Evolutionary conservation across 306 rosid species (phyloP).

Genomic region (Cajanus cajan): DNA sequence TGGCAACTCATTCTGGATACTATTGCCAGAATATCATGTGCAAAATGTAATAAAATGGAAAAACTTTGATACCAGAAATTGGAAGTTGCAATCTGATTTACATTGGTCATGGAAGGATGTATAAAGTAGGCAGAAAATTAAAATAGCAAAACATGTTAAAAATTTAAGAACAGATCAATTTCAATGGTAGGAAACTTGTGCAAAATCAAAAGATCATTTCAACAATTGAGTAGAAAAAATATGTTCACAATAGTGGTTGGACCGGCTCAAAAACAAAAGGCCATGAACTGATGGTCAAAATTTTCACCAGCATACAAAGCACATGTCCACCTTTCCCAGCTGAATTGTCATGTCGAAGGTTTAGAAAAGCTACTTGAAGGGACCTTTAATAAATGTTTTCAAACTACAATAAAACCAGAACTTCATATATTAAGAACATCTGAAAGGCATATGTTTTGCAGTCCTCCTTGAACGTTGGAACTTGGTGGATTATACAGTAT

Average conservation of each 20-base stretch:
- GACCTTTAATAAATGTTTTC: conserved; percentile 6
- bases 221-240: neutral
- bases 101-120: neutral
- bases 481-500: neutral
- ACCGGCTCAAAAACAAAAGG: neutral
- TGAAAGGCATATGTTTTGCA: neutral
- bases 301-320: neutral
- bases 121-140: neutral
- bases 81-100: conserved; percentile 9
- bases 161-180: neutral
- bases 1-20: neutral
- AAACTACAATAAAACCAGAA: neutral
- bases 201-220: neutral
- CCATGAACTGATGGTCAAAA: neutral
- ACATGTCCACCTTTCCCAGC: neutral
- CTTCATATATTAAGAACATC: neutral
- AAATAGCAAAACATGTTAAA: neutral
- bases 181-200: conserved; percentile 7
- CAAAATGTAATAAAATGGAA: neutral
- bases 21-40: neutral
- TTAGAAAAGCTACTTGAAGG: neutral
- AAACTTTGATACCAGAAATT: neutral
- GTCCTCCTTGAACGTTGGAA: neutral
- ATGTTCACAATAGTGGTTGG: conserved; percentile 8
- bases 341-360: neutral